phyloP scores from a whole-genome alignment of 495 filamentous ascomycete genomes.

The Neurospora sp. region DNA sequence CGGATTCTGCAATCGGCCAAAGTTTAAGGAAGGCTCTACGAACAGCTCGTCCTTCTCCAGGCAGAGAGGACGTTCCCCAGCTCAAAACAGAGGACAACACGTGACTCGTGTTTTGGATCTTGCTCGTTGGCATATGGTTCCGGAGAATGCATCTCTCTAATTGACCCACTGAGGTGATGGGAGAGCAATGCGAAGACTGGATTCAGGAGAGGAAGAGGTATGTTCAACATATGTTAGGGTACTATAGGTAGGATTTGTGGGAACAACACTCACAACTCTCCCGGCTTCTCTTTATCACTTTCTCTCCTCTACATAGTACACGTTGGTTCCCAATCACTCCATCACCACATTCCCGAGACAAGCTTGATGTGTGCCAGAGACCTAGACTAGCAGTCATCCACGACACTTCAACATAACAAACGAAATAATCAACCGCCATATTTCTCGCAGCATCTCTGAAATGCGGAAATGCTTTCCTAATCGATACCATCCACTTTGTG shows the following conservation, averaged over 20 bases:
- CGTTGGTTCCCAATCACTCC: background rate
- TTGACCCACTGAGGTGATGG: too few relatives aligned
- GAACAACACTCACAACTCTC: too few relatives aligned
- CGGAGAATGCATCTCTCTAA: too few relatives aligned
- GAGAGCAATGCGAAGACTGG: too few relatives aligned
- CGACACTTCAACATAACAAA: background rate
- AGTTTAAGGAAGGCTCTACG: background rate
- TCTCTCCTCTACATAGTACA: background rate
- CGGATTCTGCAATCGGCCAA: background rate
- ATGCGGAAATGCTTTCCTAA: too few relatives aligned
- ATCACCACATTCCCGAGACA: background rate
- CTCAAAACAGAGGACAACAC: background rate
- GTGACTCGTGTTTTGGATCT: background rate
- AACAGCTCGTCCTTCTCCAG: background rate
- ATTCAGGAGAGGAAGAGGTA: too few relatives aligned
- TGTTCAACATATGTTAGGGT: too few relatives aligned
- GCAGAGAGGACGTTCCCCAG: background rate
- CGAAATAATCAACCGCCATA: background rate
- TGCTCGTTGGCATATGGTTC: too few relatives aligned
- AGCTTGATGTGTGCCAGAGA: background rate
- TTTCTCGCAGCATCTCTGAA: too few relatives aligned
- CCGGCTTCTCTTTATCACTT: background rate
- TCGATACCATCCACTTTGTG: too few relatives aligned
- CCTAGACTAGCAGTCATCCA: background rate
- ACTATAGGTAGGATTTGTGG: too few relatives aligned